Conservation (phyloP, 805 yeast species). For the Candida coquimbonensis region DNA sequence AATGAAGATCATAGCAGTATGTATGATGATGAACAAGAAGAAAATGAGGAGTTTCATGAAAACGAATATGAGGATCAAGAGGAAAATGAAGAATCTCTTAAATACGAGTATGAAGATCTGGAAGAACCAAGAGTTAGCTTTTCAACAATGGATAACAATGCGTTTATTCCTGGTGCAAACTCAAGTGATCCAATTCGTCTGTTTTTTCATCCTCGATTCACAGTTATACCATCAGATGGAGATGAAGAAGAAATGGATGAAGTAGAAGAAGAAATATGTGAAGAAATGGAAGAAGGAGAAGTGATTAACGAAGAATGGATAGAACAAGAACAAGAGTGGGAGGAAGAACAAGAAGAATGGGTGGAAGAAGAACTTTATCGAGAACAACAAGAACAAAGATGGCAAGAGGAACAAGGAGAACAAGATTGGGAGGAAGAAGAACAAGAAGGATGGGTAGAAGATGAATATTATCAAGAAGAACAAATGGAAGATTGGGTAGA, state of each 20-base stretch:
- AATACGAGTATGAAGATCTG: too few species aligned
- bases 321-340: neutral
- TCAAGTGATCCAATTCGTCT: too few species aligned
- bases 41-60: too few species aligned
- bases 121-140: too few species aligned
- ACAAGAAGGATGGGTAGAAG: neutral
- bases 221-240: neutral
- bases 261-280: too few species aligned
- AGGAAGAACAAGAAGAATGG: neutral
- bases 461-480: too few species aligned
- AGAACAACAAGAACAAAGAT: too few species aligned
- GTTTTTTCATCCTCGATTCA: too few species aligned
- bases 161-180: too few species aligned
- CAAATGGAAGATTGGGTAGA: neutral
- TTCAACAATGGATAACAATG: too few species aligned
- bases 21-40: neutral
- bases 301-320: neutral
- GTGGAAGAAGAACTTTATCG: neutral
- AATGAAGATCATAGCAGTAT: neutral
- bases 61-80: too few species aligned
- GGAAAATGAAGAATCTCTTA: too few species aligned
- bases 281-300: neutral
- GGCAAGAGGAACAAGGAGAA: neutral
- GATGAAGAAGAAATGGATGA: neutral
- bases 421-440: neutral